These are phyloP conservation scores for Phytophthora nicotianae DNA, from an alignment of 352 stramenopile species.

Conservation along the genomic window DNA sequence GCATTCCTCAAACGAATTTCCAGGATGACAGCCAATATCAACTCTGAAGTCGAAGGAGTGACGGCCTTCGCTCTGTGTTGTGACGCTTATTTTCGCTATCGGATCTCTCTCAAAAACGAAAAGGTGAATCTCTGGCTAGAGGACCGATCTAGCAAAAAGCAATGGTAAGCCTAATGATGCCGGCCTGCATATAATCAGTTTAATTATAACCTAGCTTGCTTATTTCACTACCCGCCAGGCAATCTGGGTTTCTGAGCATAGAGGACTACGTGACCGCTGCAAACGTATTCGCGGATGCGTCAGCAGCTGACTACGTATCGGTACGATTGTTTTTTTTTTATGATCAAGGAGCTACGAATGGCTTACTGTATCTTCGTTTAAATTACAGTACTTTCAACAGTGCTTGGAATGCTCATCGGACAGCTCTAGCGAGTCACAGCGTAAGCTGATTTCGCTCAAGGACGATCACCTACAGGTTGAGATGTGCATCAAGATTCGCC, in stretches of 20 bases:
- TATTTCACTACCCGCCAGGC: conserved; percentile 2
- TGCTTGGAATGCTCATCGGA: conserved; percentile 13
- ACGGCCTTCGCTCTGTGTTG: background rate
- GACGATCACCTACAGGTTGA: conserved; percentile 9
- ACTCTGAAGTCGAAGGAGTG: conserved; percentile 12
- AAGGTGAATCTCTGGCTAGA: conserved; percentile 27
- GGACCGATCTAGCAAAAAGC: conserved; percentile 18
- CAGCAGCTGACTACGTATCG: conserved; percentile 20
- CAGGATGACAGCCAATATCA: background rate
- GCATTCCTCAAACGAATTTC: background rate
- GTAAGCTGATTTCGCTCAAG: conserved; percentile 2
- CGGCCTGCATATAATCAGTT: too few relatives aligned
- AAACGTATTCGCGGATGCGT: conserved; percentile 26
- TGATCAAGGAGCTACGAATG: background rate
- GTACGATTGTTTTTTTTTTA: conserved; percentile 9
- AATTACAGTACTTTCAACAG: conserved; percentile 20
- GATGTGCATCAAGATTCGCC: conserved; percentile 15
- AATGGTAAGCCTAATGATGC: conserved; percentile 9
- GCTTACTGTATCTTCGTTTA: background rate
- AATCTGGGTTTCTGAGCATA: conserved; percentile 25
- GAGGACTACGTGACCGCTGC: conserved; percentile 21
- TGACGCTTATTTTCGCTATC: conserved; percentile 10
- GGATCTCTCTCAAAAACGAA: conserved; percentile 11
- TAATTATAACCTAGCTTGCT: too few relatives aligned
- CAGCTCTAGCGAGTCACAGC: conserved; percentile 1